These are phyloP conservation scores for Rhodamnia argentea DNA, from an alignment of 345 rosid species.

Conservation along the genomic window DNA sequence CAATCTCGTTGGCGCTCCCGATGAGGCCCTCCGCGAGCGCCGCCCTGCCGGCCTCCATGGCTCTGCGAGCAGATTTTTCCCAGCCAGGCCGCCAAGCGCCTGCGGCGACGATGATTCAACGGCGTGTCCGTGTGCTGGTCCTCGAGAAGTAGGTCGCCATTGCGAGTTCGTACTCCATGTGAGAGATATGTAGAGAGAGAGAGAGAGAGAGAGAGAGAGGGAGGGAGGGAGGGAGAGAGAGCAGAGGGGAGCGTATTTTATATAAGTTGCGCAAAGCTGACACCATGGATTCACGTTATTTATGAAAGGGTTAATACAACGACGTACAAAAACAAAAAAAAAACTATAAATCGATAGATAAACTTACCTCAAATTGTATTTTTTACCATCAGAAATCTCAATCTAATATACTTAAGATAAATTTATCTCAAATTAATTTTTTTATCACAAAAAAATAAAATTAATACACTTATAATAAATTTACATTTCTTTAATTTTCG, in stretches of 20 bases:
- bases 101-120: background rate
- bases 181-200: background rate
- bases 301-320: background rate
- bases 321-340: too few species aligned
- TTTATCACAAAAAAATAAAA: too few species aligned
- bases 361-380: too few species aligned
- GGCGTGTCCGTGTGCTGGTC: background rate
- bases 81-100: background rate
- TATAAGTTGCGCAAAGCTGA: background rate
- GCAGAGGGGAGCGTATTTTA: background rate
- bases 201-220: background rate
- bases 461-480: too few species aligned
- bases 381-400: too few species aligned
- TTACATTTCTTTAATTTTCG: too few species aligned
- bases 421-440: too few species aligned
- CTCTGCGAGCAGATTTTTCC: background rate
- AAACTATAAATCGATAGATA: too few species aligned
- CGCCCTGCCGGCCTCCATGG: slow-evolving; percentile 47
- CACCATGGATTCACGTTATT: background rate
- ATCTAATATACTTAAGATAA: too few species aligned
- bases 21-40: slow-evolving; percentile 37
- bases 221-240: background rate
- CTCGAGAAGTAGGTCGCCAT: background rate
- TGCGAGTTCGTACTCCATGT: background rate
- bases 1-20: slow-evolving; percentile 50